Percentiles rank a stretch among this genome's conserved stretches.
Evolutionary conservation across 2,329 filamentous ascomycete species (phyloP).

Genomic region (Mycosphaerella sp.): DNA sequence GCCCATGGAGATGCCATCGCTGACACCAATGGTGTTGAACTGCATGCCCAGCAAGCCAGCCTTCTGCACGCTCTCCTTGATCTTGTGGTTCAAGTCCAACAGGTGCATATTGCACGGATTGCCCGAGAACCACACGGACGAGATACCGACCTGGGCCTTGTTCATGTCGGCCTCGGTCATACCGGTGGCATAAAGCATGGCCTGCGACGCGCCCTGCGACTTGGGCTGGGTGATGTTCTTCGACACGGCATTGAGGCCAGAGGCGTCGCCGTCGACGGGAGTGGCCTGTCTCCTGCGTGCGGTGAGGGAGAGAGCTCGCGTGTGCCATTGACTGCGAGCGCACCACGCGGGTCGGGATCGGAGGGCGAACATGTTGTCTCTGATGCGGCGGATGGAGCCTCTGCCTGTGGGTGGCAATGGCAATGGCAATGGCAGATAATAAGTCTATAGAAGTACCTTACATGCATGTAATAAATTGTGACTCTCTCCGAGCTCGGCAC

Average conservation of each 20-base stretch:
- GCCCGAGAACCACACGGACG: constrained; percentile 94
- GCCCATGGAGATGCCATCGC: constrained; percentile 96
- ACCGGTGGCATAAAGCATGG: constrained; percentile 97
- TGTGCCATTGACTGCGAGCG: constrained; percentile 21
- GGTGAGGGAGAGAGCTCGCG: constrained; percentile 12
- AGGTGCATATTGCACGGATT: constrained; percentile 99
- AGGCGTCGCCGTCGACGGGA: constrained; percentile 23
- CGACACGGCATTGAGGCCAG: constrained; percentile 73
- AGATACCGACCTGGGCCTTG: constrained; percentile 97
- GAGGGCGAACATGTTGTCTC: constrained; percentile 17
- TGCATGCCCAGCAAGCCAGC: constrained; percentile 84
- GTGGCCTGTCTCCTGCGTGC: constrained; percentile 21
- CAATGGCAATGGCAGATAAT: too few species aligned
- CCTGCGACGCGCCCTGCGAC: constrained; percentile 95
- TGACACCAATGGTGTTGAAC: constrained; percentile 98
- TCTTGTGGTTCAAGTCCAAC: constrained; percentile 75
- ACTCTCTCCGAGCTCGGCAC: too few species aligned
- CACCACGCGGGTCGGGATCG: constrained; percentile 23
- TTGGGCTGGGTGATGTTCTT: constrained; percentile 88
- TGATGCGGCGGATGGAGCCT: not conserved
- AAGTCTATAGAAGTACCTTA: too few species aligned
- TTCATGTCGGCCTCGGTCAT: constrained; percentile 80
- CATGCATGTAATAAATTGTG: too few species aligned
- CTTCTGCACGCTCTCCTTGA: constrained; percentile 65
- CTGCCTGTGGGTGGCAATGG: not conserved